Base-by-base conservation (phyloP, 164 flowering plant genomes). In the Sextonia rubra region DNA sequence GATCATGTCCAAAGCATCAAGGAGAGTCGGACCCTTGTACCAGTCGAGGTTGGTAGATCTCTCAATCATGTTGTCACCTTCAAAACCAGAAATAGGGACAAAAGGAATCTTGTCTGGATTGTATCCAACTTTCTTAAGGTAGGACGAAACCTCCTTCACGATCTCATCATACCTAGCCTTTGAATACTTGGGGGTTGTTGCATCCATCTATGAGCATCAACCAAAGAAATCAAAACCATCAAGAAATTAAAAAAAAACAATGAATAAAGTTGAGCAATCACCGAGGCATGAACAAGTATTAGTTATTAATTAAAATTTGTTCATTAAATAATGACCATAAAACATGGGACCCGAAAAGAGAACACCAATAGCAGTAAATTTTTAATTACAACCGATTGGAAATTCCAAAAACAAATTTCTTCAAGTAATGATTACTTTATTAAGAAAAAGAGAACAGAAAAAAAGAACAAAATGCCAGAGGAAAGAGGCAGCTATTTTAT, bases 121-220 rank as follows among this genome's bases (percentile, higher is more conserved):
- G 74, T 75, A 75, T 12, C 78, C 78, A 1, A 75, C 78, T 56
- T 75, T 75, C 70, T 78, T 78, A 17, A 78, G 63, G 73, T 78
- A 75, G 30, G 77, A 78, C 5, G 80, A 60, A 2, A 74, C 76
- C 48, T 74, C 76, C 76, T 74, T 74, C 60, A 74, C 71, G 9
- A 74, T 74, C 61, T 74, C 76, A 24, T 74, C 76, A 25, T 74
- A 74, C 60, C 76, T 74, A n/a, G 76, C 76, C 76, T 74, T 74
- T 49, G 76, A 74, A 26, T 74, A 74, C 26, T 74, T 74, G 14
- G 76, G 76, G 18, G 76, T 74, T 4, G 76, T 74, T n/a, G 76
- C 76, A 68, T 74, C 76, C 76, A 74, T 74, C 76, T 74, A 44
- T 3, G 27, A 26, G 27, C 17, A 69, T 14, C 11, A 6, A 52